phyloP scores from a whole-genome alignment of 1,139 yeast genomes.

The Pichia sp. region DNA sequence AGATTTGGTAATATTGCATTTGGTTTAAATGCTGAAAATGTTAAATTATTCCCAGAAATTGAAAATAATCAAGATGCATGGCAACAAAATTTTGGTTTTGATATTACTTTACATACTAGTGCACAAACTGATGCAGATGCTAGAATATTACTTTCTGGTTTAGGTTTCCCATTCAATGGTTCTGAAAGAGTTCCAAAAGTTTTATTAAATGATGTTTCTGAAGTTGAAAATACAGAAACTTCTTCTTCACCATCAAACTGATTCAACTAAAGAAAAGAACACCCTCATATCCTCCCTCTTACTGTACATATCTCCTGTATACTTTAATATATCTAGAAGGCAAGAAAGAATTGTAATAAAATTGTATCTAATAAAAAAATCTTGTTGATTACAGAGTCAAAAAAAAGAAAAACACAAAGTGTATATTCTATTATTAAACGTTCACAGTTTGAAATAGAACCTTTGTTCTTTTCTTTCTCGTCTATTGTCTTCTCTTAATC shows the following conservation, averaged over 20 bases:
- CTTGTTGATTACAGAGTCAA: too few species aligned
- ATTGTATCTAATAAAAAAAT: too few species aligned
- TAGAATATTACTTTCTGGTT: constrained; percentile 73
- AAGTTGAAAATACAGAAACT: background rate
- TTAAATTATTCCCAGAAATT: constrained; percentile 84
- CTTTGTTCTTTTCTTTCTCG: too few species aligned
- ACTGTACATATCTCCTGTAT: too few species aligned
- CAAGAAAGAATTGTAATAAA: too few species aligned
- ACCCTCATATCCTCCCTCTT: too few species aligned
- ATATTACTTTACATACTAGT: constrained; percentile 76
- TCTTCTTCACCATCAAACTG: background rate
- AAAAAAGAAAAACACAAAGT: too few species aligned
- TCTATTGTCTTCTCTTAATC: too few species aligned
- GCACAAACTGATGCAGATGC: constrained; percentile 93
- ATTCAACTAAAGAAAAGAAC: background rate
- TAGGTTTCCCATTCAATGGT: constrained; percentile 74
- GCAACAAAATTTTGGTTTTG: constrained; percentile 83
- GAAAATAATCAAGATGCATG: constrained; percentile 86
- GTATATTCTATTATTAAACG: too few species aligned
- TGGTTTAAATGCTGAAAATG: constrained; percentile 74
- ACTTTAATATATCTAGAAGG: too few species aligned
- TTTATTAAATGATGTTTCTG: constrained; percentile 17
- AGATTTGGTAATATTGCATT: constrained; percentile 78
- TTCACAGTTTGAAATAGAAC: too few species aligned
- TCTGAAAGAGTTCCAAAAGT: constrained; percentile 36